Percentiles rank a stretch among this genome's conserved stretches.
Evolutionary conservation across 345 rosid genomes (phyloP).

Genomic region (Populus simonii): DNA sequence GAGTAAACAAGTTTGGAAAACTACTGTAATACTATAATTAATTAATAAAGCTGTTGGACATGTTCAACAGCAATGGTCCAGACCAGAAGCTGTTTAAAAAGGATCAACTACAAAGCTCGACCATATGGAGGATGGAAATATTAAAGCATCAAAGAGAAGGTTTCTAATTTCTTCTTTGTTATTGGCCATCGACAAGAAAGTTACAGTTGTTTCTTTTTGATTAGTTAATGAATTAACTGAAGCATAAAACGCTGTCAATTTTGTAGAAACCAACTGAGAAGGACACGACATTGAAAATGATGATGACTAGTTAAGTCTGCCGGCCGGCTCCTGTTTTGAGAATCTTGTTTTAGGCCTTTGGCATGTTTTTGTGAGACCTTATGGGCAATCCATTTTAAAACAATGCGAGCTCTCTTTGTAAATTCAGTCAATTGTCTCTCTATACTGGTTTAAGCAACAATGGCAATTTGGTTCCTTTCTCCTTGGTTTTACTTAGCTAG

Average conservation of each 20-base stretch:
- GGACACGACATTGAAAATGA: background rate
- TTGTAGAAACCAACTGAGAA: background rate
- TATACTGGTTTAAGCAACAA: background rate
- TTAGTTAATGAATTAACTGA: background rate
- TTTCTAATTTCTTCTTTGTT: background rate
- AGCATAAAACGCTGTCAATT: background rate
- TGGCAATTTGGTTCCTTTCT: conserved; percentile 14
- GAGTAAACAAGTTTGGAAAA: no score
- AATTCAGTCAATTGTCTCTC: conserved; percentile 38
- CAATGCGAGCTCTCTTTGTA: conserved; percentile 12
- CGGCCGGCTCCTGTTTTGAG: conserved; percentile 21
- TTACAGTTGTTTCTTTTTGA: background rate
- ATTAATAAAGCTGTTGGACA: no score
- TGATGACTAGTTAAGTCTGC: conserved; percentile 19
- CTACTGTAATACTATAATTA: no score
- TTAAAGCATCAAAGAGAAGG: background rate
- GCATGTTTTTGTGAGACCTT: conserved; percentile 15
- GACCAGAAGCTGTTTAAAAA: background rate
- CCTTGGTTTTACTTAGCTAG: conserved; percentile 2
- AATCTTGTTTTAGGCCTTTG: conserved; percentile 18
- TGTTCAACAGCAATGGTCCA: no score
- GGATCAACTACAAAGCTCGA: background rate
- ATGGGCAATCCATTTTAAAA: conserved; percentile 4
- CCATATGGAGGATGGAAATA: background rate
- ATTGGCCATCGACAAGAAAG: background rate